Conservation (phyloP, 1,284 basidiomycete species). For the Flammula alnicola region DNA sequence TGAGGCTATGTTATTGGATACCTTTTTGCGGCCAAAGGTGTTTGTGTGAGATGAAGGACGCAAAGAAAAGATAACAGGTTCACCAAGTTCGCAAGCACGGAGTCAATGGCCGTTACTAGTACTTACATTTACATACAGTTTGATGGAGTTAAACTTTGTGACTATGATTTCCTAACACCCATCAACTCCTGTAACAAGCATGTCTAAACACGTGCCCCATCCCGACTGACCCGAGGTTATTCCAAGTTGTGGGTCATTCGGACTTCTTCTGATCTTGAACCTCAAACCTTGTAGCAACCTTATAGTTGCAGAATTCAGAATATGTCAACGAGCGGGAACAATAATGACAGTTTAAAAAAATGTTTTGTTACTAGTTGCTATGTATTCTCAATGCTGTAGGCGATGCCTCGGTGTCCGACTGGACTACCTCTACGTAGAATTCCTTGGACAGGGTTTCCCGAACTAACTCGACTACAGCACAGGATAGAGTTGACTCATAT, state of each 20-base stretch:
- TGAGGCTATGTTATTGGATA: too few relatives aligned
- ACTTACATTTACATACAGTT: slow-evolving; percentile 5
- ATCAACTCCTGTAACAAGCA: slow-evolving; percentile 18
- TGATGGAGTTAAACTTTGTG: slow-evolving; percentile 14
- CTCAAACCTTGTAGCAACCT: too few relatives aligned
- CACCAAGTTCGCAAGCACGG: slow-evolving; percentile 1
- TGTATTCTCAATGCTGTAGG: slow-evolving; percentile 1
- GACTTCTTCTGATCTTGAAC: too few relatives aligned
- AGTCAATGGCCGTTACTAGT: slow-evolving; percentile 7
- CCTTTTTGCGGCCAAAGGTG: too few relatives aligned
- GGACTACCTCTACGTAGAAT: slow-evolving; percentile 10
- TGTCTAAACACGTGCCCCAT: slow-evolving; percentile 14
- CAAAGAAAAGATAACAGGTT: background rate
- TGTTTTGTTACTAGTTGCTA: slow-evolving; percentile 7
- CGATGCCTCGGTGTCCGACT: slow-evolving; percentile 5
- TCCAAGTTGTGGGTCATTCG: too few relatives aligned
- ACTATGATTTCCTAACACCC: slow-evolving; percentile 15
- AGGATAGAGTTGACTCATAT: slow-evolving; percentile 12
- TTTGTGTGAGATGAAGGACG: too few relatives aligned
- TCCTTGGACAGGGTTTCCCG: background rate
- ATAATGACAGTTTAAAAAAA: slow-evolving; percentile 11
- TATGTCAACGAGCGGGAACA: too few relatives aligned
- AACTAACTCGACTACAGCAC: background rate
- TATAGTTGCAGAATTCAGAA: too few relatives aligned
- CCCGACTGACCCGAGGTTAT: background rate